phyloP scores from a whole-genome alignment of 23 red algal species.

The Gracilaria gracilis region DNA sequence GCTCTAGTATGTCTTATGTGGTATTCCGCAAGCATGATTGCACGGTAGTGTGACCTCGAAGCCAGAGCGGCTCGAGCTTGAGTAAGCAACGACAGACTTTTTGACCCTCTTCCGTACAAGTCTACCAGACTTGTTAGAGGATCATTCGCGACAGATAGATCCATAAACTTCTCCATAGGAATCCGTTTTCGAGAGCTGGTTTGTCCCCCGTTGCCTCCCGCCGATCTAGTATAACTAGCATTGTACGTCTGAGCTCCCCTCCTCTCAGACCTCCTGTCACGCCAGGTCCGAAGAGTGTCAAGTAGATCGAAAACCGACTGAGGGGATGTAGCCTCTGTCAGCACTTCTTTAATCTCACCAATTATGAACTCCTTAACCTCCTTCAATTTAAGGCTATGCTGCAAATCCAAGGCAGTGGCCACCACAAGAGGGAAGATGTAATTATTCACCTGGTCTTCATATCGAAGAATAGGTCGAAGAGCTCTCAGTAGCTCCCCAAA shows the following conservation, averaged over 20 bases:
- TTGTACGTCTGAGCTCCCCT: constrained; percentile 1
- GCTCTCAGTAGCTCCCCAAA: constrained; percentile 62
- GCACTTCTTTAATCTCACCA: constrained; percentile 46
- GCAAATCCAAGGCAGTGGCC: constrained; percentile 45
- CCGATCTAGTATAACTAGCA: background rate
- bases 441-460: constrained; percentile 64
- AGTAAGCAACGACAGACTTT: constrained; percentile 27
- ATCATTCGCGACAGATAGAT: constrained; percentile 20
- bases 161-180: constrained; percentile 34
- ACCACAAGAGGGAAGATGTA: constrained; percentile 89
- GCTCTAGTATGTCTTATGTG: constrained; percentile 47
- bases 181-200: background rate
- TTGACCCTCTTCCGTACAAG: constrained; percentile 27
- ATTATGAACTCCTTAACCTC: constrained; percentile 62
- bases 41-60: constrained; percentile 66
- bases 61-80: constrained; percentile 73
- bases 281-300: constrained; percentile 65
- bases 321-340: constrained; percentile 46
- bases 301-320: constrained; percentile 77
- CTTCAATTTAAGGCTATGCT: constrained; percentile 6
- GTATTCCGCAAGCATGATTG: constrained; percentile 80
- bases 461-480: constrained; percentile 64
- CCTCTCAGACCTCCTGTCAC: constrained; percentile 49
- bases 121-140: constrained; percentile 61
- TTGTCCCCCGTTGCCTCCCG: background rate